Base-by-base conservation (phyloP, 148 eudicot genomes). In the Fallopia convolvulus region DNA sequence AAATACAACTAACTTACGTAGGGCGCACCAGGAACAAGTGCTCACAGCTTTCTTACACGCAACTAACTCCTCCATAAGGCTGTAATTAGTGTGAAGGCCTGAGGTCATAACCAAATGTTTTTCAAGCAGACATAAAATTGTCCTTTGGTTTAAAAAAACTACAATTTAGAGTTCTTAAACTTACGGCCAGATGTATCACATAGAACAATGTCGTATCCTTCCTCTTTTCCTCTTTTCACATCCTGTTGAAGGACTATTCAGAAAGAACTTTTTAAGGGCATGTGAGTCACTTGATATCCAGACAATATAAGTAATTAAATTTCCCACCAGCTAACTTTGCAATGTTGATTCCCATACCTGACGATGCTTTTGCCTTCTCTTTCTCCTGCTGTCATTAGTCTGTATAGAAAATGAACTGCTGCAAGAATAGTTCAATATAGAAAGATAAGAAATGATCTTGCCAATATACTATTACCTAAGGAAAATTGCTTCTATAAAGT, bases 121-220 rank as follows among this genome's bases (percentile, higher is more conserved):
- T 41, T 33, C 48, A 81, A 58, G 65, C 39, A 56, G 44, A 68
- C n/a, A 70, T 46, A 61, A 79, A 46, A 56, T 11, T 74, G 58
- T 50, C 70, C 32, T 41, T 61, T 61, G 21, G 58, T n/a, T 42
- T 30, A 0, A 80, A 13, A 52, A 15, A 40, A 82, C 72, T 73
- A 41, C 18, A 73, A 50, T n/a, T 20, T 20, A 50, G 70, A 79
- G 78, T 73, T 73, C 47, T 65, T 21, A 47, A 63, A 85, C 99
- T 88, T 88, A 95, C 99, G 97, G 80, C 99, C 99, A 80, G 99
- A 95, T 21, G 99, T 95, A 85, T 95, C 97, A 49, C 99, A 95
- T 77, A 95, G 77, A 77, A 95, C 99, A 65, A 95, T 78, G 79
- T 95, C 99, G 80, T 50, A 95, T 76, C 97, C 88, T 46, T 82